Percentiles rank a stretch among this genome's conserved stretches.
Evolutionary conservation across 352 stramenopile genomes (phyloP).

Genomic region (Pelagophyceae sp.): DNA sequence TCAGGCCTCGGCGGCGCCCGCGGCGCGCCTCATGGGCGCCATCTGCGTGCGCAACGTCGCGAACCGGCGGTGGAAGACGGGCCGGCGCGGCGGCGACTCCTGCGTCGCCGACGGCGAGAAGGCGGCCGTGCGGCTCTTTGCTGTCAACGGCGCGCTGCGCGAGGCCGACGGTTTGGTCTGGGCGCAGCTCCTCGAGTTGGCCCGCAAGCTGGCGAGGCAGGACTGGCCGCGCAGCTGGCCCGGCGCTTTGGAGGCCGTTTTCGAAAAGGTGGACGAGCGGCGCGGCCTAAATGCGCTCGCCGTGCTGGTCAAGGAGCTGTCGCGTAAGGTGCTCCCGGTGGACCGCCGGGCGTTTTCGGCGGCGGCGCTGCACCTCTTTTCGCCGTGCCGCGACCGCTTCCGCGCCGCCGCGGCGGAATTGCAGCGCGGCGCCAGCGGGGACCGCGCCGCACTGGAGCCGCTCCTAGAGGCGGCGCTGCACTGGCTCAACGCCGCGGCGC

Average conservation of each 20-base stretch:
- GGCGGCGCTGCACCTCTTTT: not conserved
- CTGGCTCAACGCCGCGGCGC: not conserved
- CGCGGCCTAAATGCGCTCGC: not conserved
- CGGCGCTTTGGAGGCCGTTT: not conserved
- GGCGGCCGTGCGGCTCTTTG: not conserved
- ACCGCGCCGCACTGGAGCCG: no score
- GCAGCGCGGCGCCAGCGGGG: no score
- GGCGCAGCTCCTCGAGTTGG: not conserved
- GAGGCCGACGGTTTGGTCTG: not conserved
- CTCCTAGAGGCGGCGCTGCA: not conserved
- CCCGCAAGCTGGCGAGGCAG: not conserved
- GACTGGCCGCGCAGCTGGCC: not conserved
- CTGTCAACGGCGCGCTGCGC: not conserved
- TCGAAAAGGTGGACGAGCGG: not conserved
- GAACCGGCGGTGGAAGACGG: not conserved
- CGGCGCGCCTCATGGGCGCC: not conserved
- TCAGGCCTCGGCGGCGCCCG: not conserved
- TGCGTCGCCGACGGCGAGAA: not conserved
- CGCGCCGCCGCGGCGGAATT: not conserved
- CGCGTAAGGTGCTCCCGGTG: not conserved
- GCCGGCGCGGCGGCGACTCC: not conserved
- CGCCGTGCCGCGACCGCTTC: not conserved
- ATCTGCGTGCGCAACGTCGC: slow-evolving; percentile 3
- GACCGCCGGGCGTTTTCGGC: not conserved
- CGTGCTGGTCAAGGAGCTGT: slow-evolving; percentile 2